A percentile compares a stretch with the other conserved stretches of the same genome.
Evolutionary conservation across 176 grass and related monocot species (phyloP).

Genomic region (Saccharum spontaneum): DNA sequence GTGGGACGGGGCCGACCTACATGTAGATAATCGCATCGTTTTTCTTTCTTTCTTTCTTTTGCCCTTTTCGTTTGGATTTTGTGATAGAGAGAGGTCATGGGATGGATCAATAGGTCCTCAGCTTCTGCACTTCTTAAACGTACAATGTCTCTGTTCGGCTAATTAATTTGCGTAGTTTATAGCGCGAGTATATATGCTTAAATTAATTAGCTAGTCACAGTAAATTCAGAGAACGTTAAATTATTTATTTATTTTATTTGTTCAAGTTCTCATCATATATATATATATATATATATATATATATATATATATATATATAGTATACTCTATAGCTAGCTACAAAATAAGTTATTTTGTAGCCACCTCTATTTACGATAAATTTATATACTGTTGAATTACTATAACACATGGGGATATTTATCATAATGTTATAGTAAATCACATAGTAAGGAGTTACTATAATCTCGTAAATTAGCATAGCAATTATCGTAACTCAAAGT

Average conservation of each 20-base stretch:
- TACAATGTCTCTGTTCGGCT: not conserved
- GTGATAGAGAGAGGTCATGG: constrained; percentile 4
- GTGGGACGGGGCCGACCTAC: constrained; percentile 2
- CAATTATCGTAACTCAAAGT: no score
- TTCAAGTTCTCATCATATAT: not conserved
- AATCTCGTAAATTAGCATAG: no score
- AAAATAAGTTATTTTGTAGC: no score
- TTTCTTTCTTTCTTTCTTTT: not conserved
- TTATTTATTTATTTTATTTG: not conserved
- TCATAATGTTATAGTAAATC: no score
- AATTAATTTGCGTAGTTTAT: not conserved
- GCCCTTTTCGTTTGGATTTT: constrained; percentile 15
- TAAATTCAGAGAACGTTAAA: not conserved
- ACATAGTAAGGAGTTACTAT: no score
- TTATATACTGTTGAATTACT: no score
- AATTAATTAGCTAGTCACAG: not conserved
- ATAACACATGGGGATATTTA: no score
- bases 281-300: no score
- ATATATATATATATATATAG: no score
- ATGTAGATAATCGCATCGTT: constrained; percentile 21
- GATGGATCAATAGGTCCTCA: not conserved
- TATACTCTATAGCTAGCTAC: no score
- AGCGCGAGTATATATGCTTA: not conserved
- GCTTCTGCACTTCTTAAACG: not conserved
- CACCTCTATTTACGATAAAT: no score